Evolutionary conservation across 306 rosid genomes (phyloP).

Genomic region (Lagenaria siceraria): DNA sequence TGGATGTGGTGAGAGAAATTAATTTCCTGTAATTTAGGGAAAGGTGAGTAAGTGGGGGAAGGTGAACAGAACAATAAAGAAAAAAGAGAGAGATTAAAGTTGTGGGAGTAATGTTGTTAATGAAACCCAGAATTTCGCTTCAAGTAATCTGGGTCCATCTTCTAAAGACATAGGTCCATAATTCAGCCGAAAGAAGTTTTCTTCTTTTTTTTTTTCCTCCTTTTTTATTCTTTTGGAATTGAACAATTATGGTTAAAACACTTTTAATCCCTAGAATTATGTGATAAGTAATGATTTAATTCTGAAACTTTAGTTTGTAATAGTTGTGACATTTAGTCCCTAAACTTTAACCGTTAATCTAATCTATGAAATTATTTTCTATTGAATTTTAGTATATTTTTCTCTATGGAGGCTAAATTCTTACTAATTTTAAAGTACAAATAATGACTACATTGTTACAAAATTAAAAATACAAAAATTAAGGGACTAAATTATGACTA

Average conservation of each 20-base stretch:
- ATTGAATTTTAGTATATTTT: no score
- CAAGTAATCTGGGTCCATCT: constrained; percentile 5
- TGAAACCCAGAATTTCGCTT: constrained; percentile 4
- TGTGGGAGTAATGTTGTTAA: background rate
- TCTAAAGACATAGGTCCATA: background rate
- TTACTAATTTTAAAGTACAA: no score
- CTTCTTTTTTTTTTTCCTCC: no score
- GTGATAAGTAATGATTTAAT: no score
- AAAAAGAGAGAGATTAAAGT: background rate
- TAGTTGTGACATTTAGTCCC: no score
- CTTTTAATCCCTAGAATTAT: background rate
- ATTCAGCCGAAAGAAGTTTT: background rate
- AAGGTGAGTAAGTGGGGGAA: background rate
- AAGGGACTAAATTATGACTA: no score
- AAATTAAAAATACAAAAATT: no score
- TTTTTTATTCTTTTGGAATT: background rate
- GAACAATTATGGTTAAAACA: background rate
- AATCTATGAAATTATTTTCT: no score
- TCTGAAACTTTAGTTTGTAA: no score
- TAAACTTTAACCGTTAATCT: no score
- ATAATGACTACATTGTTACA: no score
- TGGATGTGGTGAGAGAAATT: background rate
- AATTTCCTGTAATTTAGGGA: background rate
- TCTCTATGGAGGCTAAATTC: no score
- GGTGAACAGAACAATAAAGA: background rate